phyloP scores from a whole-genome alignment of 139 green algal species.

The Chlamydomonas sp. region DNA sequence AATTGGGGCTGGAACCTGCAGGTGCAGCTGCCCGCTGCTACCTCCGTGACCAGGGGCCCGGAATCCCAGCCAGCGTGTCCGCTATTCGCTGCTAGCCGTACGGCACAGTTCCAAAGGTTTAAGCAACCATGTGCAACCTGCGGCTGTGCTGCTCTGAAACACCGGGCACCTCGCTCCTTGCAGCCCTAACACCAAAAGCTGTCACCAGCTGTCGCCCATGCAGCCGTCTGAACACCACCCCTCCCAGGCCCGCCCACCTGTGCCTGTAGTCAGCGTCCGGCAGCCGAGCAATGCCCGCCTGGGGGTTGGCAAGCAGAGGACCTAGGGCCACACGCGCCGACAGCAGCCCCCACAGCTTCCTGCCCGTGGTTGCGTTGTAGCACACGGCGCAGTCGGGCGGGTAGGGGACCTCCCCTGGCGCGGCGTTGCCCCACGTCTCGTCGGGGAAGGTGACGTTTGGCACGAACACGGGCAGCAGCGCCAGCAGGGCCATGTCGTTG shows the following conservation, averaged over 20 bases:
- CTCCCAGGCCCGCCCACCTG: not conserved
- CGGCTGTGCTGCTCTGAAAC: too few relatives aligned
- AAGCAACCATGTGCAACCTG: too few relatives aligned
- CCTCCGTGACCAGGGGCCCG: too few relatives aligned
- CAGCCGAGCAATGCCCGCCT: not conserved
- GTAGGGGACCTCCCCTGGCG: not conserved
- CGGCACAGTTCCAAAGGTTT: too few relatives aligned
- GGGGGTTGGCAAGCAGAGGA: not conserved
- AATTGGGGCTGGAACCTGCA: too few relatives aligned
- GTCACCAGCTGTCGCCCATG: not conserved
- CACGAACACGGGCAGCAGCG: not conserved
- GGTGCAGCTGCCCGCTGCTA: too few relatives aligned
- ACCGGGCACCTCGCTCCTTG: too few relatives aligned
- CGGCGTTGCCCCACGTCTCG: constrained; percentile 14
- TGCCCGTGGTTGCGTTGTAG: not conserved
- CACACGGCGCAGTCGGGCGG: not conserved
- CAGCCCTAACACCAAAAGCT: too few relatives aligned
- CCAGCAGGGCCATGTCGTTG: not conserved
- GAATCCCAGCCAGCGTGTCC: too few relatives aligned
- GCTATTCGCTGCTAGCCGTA: too few relatives aligned
- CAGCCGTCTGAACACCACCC: not conserved
- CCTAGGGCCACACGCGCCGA: not conserved
- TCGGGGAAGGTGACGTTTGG: not conserved
- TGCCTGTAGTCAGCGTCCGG: not conserved
- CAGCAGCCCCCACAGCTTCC: constrained; percentile 9